phyloP scores from a whole-genome alignment of 306 rosid genomes.

The Oemleria cerasiformis region DNA sequence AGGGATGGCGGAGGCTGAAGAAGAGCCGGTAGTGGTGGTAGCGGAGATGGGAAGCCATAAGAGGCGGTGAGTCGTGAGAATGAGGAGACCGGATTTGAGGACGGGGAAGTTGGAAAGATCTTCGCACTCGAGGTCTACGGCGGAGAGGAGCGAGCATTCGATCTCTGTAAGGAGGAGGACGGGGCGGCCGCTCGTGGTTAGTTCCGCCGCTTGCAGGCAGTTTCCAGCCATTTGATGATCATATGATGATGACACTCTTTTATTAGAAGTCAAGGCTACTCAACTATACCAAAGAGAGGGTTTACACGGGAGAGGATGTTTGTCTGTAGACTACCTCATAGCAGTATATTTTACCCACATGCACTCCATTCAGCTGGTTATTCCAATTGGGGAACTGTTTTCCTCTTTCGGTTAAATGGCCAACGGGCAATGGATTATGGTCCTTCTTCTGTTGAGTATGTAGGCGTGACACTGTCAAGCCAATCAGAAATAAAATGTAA shows the following conservation, averaged over 20 bases:
- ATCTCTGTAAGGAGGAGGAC: slow-evolving; percentile 61
- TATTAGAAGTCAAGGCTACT: too few relatives aligned
- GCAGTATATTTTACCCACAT: too few relatives aligned
- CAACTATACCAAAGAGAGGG: too few relatives aligned
- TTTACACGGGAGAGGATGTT: too few relatives aligned
- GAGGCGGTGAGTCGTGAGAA: slow-evolving; percentile 84
- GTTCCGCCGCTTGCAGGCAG: slow-evolving; percentile 55
- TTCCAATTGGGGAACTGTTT: too few relatives aligned
- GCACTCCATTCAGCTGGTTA: too few relatives aligned
- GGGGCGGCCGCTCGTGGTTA: slow-evolving; percentile 83
- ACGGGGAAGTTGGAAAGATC: slow-evolving; percentile 60
- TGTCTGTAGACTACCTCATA: too few relatives aligned
- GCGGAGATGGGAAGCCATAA: slow-evolving; percentile 60
- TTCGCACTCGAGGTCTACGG: slow-evolving; percentile 74
- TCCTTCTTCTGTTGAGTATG: too few relatives aligned
- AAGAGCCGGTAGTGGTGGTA: slow-evolving; percentile 15
- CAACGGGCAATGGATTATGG: too few relatives aligned
- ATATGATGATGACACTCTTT: not conserved
- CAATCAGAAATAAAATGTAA: too few relatives aligned
- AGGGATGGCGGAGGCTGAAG: slow-evolving; percentile 42
- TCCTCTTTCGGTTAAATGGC: too few relatives aligned
- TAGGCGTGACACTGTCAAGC: too few relatives aligned
- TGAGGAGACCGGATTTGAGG: slow-evolving; percentile 81
- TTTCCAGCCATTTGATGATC: slow-evolving; percentile 42
- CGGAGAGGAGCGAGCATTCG: slow-evolving; percentile 75